Conservation (phyloP, 129 eudicot species). For the Kitagawia praeruptora region DNA sequence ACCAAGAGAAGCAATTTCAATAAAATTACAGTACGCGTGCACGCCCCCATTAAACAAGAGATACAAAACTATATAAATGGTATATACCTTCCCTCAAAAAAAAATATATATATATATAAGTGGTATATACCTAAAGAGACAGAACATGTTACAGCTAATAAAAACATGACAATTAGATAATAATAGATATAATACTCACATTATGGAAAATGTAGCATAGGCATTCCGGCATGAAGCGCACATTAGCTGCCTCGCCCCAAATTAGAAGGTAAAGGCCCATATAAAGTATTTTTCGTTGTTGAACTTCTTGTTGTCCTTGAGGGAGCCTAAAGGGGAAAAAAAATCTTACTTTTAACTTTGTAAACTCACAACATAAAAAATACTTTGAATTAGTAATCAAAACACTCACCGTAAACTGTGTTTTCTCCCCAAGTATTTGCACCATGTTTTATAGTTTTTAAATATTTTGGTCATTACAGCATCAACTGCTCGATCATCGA, state of each 20-base stretch:
- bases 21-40: no score
- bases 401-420: conserved; percentile 80
- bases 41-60: background rate
- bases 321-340: conserved; percentile 57
- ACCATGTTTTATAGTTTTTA: conserved; percentile 95
- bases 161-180: background rate
- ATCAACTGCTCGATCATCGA: conserved; percentile 89
- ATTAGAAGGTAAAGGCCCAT: conserved; percentile 98
- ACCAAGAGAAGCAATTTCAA: no score
- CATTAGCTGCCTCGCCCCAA: conserved; percentile 99
- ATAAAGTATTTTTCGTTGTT: conserved; percentile 82
- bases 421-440: conserved; percentile 88
- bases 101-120: background rate
- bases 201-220: conserved; percentile 95
- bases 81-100: no score
- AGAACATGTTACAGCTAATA: background rate
- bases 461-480: conserved; percentile 78
- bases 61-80: background rate
- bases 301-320: conserved; percentile 64
- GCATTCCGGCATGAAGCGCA: conserved; percentile 97
- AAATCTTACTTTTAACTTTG: conserved; percentile 1
- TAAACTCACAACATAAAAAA: background rate
- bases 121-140: conserved; percentile 1
- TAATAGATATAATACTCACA: conserved; percentile 42
- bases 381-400: background rate